A percentile compares a stretch with the other conserved stretches of the same genome.
These are phyloP conservation scores for Gaertneriomyces sp. DNA, from an alignment of 192 early-diverging fungal genomes.

Conservation along the genomic window DNA sequence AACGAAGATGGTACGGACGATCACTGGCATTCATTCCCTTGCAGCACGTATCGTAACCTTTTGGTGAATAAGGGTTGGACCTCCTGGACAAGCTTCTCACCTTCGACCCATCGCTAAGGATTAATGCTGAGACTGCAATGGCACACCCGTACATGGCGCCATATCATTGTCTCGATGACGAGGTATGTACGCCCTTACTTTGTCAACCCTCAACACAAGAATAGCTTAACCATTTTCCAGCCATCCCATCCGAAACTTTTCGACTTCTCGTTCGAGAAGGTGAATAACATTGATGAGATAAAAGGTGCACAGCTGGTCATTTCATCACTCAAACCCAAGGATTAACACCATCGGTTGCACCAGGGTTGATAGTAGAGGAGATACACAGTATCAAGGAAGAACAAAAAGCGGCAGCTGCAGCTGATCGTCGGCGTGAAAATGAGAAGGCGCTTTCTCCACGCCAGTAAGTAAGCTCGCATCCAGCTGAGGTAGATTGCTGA, in stretches of 20 bases:
- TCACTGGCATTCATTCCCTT: neutral
- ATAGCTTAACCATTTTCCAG: conserved; percentile 33
- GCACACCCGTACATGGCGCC: conserved; percentile 81
- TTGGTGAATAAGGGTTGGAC: conserved; percentile 47
- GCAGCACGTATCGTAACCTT: neutral
- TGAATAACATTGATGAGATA: conserved; percentile 51
- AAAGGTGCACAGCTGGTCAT: conserved; percentile 37
- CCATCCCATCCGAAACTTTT: conserved; percentile 46
- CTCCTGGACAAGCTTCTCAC: conserved; percentile 81
- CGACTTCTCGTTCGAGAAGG: conserved; percentile 52
- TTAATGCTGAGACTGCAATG: conserved; percentile 88
- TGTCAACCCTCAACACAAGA: conserved; percentile 53
- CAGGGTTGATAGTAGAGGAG: conserved; percentile 49
- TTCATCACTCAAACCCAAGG: neutral
- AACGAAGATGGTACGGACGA: conserved; percentile 57
- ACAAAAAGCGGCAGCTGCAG: conserved; percentile 1
- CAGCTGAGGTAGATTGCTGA: neutral
- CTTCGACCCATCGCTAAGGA: conserved; percentile 82
- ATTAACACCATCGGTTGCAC: neutral
- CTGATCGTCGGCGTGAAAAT: neutral
- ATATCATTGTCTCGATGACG: conserved; percentile 75
- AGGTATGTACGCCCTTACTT: conserved; percentile 43
- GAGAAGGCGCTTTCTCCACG: conserved; percentile 21
- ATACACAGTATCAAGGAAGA: conserved; percentile 30
- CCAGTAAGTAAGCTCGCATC: conserved; percentile 2